phyloP scores from a whole-genome alignment of 148 eudicot genomes.

The Spergularia marina region DNA sequence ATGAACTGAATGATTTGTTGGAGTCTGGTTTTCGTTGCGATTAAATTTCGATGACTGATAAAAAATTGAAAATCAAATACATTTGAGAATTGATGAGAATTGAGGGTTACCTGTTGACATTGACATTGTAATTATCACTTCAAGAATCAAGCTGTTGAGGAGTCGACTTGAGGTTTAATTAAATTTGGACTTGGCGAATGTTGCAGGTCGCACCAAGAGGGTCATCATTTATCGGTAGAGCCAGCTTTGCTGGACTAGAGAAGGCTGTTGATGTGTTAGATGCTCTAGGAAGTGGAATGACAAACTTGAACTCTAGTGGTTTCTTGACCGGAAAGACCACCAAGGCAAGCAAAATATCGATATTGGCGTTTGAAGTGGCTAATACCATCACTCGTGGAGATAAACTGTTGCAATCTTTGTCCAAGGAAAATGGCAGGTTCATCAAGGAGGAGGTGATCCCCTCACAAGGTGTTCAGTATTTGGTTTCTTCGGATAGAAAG shows the following conservation, averaged over 20 bases:
- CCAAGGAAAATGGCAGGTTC: slow-evolving; percentile 55
- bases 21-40: too few species aligned
- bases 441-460: slow-evolving; percentile 62
- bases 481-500: slow-evolving; percentile 72
- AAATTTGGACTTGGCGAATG: background rate
- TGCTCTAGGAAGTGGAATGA: slow-evolving; percentile 84
- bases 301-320: slow-evolving; percentile 74
- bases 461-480: slow-evolving; percentile 66
- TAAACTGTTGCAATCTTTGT: slow-evolving; percentile 69
- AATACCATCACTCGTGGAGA: slow-evolving; percentile 79
- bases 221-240: slow-evolving; percentile 79
- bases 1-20: too few species aligned
- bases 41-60: too few species aligned
- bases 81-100: too few species aligned
- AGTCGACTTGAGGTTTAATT: background rate
- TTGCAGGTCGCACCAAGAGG: slow-evolving; percentile 49
- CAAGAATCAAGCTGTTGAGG: background rate
- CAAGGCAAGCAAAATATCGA: slow-evolving; percentile 67
- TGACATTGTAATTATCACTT: too few species aligned
- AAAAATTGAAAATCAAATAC: too few species aligned
- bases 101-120: too few species aligned
- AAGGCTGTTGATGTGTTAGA: slow-evolving; percentile 89
- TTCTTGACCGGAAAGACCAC: slow-evolving; percentile 63
- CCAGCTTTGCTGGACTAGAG: slow-evolving; percentile 73
- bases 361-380: slow-evolving; percentile 93